phyloP scores from a whole-genome alignment of 2,329 filamentous ascomycete genomes.

The Phyllosticta citribraziliensis region DNA sequence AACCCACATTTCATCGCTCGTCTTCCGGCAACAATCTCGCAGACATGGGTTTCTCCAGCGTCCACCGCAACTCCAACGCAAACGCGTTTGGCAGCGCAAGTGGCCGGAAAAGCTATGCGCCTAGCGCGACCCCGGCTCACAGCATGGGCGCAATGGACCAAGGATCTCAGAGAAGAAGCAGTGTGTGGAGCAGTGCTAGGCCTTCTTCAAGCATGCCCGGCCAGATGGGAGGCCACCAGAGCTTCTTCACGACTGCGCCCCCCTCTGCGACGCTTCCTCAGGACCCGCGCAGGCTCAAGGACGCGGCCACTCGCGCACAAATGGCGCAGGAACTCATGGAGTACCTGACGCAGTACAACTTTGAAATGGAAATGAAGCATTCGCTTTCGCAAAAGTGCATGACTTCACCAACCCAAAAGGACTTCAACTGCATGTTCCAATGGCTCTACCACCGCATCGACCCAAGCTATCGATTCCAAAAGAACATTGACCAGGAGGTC shows the following conservation, averaged over 20 bases:
- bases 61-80: conserved; percentile 73
- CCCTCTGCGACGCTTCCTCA: conserved; percentile 70
- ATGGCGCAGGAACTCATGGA: conserved; percentile 87
- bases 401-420: conserved; percentile 92
- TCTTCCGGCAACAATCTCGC: conserved; percentile 74
- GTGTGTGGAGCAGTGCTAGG: conserved; percentile 44
- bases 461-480: conserved; percentile 84
- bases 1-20: conserved; percentile 76
- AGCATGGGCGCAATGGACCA: conserved; percentile 41
- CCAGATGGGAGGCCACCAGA: conserved; percentile 64
- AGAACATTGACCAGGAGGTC: conserved; percentile 91
- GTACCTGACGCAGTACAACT: conserved; percentile 86
- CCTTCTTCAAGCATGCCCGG: conserved; percentile 54
- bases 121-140: conserved; percentile 39
- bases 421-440: conserved; percentile 96
- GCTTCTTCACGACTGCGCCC: conserved; percentile 86
- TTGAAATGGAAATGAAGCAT: conserved; percentile 97
- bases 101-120: conserved; percentile 63
- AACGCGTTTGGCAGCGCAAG: conserved; percentile 44
- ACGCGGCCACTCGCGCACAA: conserved; percentile 66
- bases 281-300: conserved; percentile 78
- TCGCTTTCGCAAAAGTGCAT: conserved; percentile 82
- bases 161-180: conserved; percentile 60
- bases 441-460: conserved; percentile 97
- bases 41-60: conserved; percentile 72